Conservation (phyloP, 345 rosid species). For the Pistacia atlantica region DNA sequence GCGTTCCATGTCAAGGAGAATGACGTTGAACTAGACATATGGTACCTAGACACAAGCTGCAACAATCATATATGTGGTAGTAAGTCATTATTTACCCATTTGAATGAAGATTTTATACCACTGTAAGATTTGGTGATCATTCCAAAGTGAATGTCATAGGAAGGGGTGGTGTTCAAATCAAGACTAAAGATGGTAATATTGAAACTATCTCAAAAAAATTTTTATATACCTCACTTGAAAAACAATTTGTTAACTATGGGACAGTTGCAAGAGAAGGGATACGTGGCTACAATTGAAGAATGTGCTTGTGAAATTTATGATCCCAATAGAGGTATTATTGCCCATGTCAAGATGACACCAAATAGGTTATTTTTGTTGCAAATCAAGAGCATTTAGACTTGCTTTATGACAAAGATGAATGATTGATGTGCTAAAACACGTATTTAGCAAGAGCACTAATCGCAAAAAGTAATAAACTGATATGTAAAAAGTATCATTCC, state of each 20-base stretch:
- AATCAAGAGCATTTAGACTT: background rate
- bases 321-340: too few species aligned
- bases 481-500: too few species aligned
- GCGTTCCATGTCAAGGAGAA: background rate
- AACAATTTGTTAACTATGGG: background rate
- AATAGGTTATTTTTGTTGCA: background rate
- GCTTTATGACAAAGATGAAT: background rate
- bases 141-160: background rate
- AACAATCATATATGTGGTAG: background rate
- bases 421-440: too few species aligned
- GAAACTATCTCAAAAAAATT: background rate
- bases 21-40: background rate
- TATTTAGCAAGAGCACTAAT: too few species aligned
- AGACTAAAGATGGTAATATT: background rate
- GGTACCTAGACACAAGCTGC: background rate
- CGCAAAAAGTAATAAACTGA: too few species aligned
- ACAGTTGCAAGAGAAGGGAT: background rate
- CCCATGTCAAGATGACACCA: background rate
- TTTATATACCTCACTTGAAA: background rate
- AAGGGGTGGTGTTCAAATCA: background rate
- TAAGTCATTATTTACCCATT: background rate
- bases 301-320: too few species aligned
- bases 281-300: background rate
- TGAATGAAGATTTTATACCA: background rate
- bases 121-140: background rate